A percentile compares a stretch with the other conserved stretches of the same genome.
phyloP scores from a whole-genome alignment of 768 basidiomycete species.

The Lentinula guzmanii region DNA sequence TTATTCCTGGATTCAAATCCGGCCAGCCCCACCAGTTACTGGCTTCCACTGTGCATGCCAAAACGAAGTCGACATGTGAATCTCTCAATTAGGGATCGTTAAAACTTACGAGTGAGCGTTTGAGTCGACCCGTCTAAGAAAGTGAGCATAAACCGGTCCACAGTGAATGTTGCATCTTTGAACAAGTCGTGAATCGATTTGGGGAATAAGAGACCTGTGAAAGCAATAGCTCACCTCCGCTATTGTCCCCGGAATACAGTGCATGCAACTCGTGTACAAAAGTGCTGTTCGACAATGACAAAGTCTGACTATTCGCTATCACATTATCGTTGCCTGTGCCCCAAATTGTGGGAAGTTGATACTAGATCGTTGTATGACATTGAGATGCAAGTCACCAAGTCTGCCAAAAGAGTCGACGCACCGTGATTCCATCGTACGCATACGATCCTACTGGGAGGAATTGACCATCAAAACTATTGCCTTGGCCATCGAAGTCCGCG shows the following conservation, averaged over 20 bases:
- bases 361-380: conserved; percentile 20
- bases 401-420: conserved; percentile 11
- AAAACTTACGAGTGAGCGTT: conserved; percentile 25
- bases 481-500: conserved; percentile 31
- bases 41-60: conserved; percentile 27
- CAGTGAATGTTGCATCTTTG: conserved; percentile 16
- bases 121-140: conserved; percentile 30
- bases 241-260: conserved; percentile 38
- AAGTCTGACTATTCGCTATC: conserved; percentile 33
- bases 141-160: conserved; percentile 26
- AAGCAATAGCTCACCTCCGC: conserved; percentile 19
- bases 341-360: conserved; percentile 35
- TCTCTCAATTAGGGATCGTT: too few relatives aligned
- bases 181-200: not conserved
- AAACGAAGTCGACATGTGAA: not conserved
- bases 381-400: not conserved
- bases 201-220: not conserved
- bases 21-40: conserved; percentile 42
- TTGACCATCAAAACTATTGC: conserved; percentile 33
- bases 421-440: conserved; percentile 32
- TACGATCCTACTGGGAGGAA: conserved; percentile 33
- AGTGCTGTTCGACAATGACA: conserved; percentile 25
- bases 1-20: conserved; percentile 33
- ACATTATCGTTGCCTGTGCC: conserved; percentile 38
- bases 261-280: conserved; percentile 43